Conservation (phyloP, 768 basidiomycete genomes). For the Mrakia frigida region DNA sequence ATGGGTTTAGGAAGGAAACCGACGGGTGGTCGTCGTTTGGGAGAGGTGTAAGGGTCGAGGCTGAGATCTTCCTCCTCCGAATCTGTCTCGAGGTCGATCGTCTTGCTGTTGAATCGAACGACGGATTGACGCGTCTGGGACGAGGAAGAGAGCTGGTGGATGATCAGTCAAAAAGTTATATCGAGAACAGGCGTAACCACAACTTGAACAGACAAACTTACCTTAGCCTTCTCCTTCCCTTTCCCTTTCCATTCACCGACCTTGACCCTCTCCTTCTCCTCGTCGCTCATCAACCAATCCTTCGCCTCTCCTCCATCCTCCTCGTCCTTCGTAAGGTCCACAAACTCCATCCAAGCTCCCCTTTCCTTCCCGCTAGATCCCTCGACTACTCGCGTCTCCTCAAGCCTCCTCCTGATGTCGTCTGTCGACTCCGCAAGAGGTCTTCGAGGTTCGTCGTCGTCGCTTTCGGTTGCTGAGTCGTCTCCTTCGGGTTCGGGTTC, state of each 20-base stretch:
- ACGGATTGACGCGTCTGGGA: neutral
- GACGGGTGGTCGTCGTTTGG: neutral
- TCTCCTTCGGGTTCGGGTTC: neutral
- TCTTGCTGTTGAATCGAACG: neutral
- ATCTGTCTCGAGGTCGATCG: neutral
- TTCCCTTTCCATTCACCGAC: neutral
- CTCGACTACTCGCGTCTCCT: neutral
- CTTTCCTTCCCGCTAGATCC: neutral
- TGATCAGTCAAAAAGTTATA: too few relatives aligned
- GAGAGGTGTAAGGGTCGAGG: neutral
- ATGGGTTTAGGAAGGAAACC: neutral
- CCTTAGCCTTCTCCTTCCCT: neutral
- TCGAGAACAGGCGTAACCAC: too few relatives aligned
- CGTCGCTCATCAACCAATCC: neutral
- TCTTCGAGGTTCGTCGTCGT: neutral
- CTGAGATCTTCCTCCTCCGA: neutral
- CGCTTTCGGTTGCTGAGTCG: neutral
- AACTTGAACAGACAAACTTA: too few relatives aligned
- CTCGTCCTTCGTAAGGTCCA: neutral
- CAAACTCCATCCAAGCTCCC: neutral
- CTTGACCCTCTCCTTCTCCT: neutral
- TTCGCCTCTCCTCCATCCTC: neutral
- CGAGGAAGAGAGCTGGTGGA: neutral
- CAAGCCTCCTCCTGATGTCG: neutral
- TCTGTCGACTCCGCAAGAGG: neutral